Evolutionary conservation across 129 eudicot genomes (phyloP).

Genomic region (Flaveria ramosissima): DNA sequence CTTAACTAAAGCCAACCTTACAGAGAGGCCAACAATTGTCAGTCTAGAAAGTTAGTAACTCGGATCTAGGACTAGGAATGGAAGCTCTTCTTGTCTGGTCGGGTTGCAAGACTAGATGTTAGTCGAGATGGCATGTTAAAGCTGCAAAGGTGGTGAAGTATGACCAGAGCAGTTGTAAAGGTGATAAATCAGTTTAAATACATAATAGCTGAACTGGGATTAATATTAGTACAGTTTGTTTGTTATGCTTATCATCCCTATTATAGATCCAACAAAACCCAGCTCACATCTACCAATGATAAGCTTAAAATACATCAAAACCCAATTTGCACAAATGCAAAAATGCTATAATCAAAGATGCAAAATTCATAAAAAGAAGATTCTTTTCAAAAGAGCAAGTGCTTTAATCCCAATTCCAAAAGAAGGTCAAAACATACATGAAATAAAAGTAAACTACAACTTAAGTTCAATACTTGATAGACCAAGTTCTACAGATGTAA

Average conservation of each 20-base stretch:
- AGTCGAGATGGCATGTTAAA: no score
- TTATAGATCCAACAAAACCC: background rate
- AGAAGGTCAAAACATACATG: slow-evolving; percentile 22
- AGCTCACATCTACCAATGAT: background rate
- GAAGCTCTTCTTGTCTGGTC: no score
- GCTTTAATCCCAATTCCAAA: slow-evolving; percentile 15
- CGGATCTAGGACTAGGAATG: no score
- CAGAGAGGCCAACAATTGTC: no score
- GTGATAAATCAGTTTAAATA: no score
- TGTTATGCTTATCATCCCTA: background rate
- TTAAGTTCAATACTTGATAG: slow-evolving; percentile 11
- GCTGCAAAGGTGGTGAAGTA: no score
- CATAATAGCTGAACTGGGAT: no score
- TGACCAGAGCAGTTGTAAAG: no score
- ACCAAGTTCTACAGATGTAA: background rate
- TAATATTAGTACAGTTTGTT: background rate
- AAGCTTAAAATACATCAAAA: background rate
- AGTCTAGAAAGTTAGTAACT: no score
- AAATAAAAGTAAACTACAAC: slow-evolving; percentile 16
- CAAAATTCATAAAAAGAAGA: background rate
- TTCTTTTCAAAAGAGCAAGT: slow-evolving; percentile 12
- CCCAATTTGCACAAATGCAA: background rate
- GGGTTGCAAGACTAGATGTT: no score
- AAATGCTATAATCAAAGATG: background rate
- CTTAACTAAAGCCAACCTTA: no score